These are phyloP conservation scores for Mycosarcoma maydis DNA, from an alignment of 1,284 basidiomycete genomes.

Conservation along the genomic window DNA sequence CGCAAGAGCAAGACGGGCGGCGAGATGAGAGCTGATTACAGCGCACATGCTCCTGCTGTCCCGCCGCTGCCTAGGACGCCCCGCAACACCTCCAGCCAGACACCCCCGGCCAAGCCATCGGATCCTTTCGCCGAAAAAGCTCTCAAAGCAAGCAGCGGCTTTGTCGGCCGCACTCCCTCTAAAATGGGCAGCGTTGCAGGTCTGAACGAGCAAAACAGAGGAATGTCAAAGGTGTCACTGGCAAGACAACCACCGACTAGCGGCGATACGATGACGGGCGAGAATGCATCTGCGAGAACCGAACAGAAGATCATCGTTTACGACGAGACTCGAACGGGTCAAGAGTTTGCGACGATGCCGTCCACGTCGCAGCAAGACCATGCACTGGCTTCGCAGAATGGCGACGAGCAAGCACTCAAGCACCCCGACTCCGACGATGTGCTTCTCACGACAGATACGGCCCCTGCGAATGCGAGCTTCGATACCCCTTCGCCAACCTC, in stretches of 20 bases:
- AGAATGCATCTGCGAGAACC: no score
- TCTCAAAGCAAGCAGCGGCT: constrained; percentile 25
- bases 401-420: neutral
- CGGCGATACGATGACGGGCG: neutral
- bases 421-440: neutral
- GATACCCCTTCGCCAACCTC: no score
- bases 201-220: no score
- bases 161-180: neutral
- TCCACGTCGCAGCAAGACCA: neutral
- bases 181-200: neutral
- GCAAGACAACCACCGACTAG: no score
- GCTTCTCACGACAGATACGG: constrained; percentile 4
- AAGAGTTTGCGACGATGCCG: no score
- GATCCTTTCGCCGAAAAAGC: constrained; percentile 32
- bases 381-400: neutral
- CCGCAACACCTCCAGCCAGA: constrained; percentile 10
- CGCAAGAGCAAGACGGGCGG: constrained; percentile 46
- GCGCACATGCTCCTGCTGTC: constrained; percentile 2
- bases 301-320: no score
- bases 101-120: constrained; percentile 3
- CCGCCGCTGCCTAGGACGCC: constrained; percentile 27
- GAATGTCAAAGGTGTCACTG: no score
- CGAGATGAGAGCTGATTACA: constrained; percentile 23
- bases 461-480: no score
- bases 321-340: no score